A percentile compares a stretch with the other conserved stretches of the same genome.
These are phyloP conservation scores for Salvia splendens DNA, from an alignment of 257 asterid genomes.

Conservation along the genomic window DNA sequence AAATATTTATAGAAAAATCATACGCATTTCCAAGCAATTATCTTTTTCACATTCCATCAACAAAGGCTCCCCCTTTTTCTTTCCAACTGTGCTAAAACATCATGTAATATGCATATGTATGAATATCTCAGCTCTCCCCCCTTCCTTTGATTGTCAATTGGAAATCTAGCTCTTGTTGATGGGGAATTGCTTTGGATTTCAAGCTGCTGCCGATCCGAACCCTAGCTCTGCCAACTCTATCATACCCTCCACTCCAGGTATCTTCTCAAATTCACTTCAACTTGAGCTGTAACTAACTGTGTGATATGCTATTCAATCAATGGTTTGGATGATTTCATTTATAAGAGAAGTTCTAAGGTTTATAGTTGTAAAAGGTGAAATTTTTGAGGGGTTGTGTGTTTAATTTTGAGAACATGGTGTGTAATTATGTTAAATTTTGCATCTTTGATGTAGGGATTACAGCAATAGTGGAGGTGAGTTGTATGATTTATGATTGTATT, in stretches of 20 bases:
- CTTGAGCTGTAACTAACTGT: not conserved
- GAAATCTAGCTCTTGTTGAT: constrained; percentile 36
- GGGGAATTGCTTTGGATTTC: constrained; percentile 90
- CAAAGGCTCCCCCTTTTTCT: not conserved
- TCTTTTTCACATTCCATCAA: constrained; percentile 5
- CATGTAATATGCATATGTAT: not conserved
- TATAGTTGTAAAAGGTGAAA: no score
- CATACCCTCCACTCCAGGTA: constrained; percentile 62
- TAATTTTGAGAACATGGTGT: no score
- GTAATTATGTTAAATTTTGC: no score
- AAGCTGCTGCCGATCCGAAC: constrained; percentile 41
- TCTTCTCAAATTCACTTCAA: constrained; percentile 27
- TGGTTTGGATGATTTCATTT: constrained; percentile 17
- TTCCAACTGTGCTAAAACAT: not conserved
- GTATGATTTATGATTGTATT: not conserved
- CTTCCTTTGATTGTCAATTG: constrained; percentile 20
- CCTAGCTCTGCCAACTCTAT: constrained; percentile 41
- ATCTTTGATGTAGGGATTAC: no score
- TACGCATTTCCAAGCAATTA: constrained; percentile 22
- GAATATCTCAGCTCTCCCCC: not conserved
- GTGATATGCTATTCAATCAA: constrained; percentile 2
- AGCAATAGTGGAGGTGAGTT: no score
- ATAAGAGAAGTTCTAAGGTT: not conserved
- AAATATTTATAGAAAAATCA: constrained; percentile 13
- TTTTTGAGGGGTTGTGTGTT: no score